Percentiles rank a stretch among this genome's conserved stretches.
phyloP scores from a whole-genome alignment of 1,139 yeast genomes.

The Yamadazyma dushanensis region DNA sequence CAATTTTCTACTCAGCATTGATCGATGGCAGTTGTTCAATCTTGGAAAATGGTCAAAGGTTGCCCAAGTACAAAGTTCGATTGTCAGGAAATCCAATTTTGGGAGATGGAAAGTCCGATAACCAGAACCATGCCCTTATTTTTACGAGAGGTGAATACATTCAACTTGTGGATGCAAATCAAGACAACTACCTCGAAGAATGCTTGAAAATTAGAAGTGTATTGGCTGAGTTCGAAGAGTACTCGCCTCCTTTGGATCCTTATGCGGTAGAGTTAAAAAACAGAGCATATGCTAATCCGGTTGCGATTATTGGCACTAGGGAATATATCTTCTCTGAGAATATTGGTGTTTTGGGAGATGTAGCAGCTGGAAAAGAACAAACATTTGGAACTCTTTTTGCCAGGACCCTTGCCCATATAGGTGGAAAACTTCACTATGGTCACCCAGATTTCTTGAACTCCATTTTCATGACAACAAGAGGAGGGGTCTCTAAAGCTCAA shows the following conservation, averaged over 20 bases:
- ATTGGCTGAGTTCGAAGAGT: slow-evolving; percentile 52
- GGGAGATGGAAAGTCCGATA: slow-evolving; percentile 60
- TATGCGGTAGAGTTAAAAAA: slow-evolving; percentile 27
- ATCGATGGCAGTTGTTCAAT: slow-evolving; percentile 49
- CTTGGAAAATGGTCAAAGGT: slow-evolving; percentile 31
- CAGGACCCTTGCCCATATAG: slow-evolving; percentile 54
- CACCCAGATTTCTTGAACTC: slow-evolving; percentile 56
- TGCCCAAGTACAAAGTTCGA: slow-evolving; percentile 44
- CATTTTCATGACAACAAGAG: slow-evolving; percentile 54
- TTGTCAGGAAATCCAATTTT: slow-evolving; percentile 55
- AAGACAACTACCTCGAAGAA: slow-evolving; percentile 56
- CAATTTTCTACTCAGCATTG: slow-evolving; percentile 32
- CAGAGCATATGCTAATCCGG: slow-evolving; percentile 36
- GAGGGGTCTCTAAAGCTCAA: slow-evolving; percentile 58
- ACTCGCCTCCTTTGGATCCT: slow-evolving; percentile 30
- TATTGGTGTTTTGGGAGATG: slow-evolving; percentile 54
- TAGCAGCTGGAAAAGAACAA: slow-evolving; percentile 60
- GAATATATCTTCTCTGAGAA: slow-evolving; percentile 58
- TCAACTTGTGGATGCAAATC: slow-evolving; percentile 57
- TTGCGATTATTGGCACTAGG: slow-evolving; percentile 55
- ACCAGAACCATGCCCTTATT: slow-evolving; percentile 52
- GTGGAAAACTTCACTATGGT: slow-evolving; percentile 57
- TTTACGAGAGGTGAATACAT: slow-evolving; percentile 55
- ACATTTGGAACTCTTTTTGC: slow-evolving; percentile 59
- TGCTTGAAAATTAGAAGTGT: slow-evolving; percentile 54